phyloP scores from a whole-genome alignment of 805 yeast species.

The Candida tibetensis region DNA sequence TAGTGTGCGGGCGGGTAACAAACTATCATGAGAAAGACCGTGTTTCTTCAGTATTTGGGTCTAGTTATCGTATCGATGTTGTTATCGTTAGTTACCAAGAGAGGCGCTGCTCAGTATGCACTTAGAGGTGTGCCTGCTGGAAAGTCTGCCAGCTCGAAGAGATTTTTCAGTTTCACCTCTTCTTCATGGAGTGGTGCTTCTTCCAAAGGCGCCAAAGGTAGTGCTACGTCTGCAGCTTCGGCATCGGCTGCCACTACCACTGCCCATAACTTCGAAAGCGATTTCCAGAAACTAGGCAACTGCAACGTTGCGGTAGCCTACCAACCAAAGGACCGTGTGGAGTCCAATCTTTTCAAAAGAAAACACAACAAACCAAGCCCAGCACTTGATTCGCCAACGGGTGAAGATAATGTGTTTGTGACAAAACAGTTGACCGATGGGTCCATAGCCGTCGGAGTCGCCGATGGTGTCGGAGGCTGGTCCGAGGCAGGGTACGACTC shows the following conservation, averaged over 20 bases:
- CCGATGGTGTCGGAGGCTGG: conserved; percentile 99
- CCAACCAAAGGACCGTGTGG: conserved; percentile 67
- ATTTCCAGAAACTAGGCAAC: conserved; percentile 25
- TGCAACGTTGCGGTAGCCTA: conserved; percentile 66
- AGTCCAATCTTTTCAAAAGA: conserved; percentile 43
- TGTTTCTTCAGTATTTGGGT: conserved; percentile 9
- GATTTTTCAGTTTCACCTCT: conserved; percentile 20
- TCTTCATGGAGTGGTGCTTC: conserved; percentile 15
- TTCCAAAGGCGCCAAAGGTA: conserved; percentile 12
- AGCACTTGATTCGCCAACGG: conserved; percentile 55
- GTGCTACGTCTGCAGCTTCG: conserved; percentile 15
- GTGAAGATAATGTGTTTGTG: conserved; percentile 73
- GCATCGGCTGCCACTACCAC: conserved; percentile 19
- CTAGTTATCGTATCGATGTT: conserved; percentile 19
- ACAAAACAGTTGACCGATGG: conserved; percentile 37
- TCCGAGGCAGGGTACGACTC: conserved; percentile 88
- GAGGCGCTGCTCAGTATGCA: conserved; percentile 5
- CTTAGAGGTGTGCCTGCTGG: neutral
- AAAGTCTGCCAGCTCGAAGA: neutral
- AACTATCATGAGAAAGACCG: neutral
- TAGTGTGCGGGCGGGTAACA: neutral
- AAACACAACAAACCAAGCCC: conserved; percentile 25
- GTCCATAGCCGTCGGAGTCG: conserved; percentile 66
- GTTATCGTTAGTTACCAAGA: conserved; percentile 15
- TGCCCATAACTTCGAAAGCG: conserved; percentile 18